Evolutionary conservation across 2,329 filamentous ascomycete genomes (phyloP), one percentile per base, ranked within the genome.

Genomic region (Lecanicillium sp.): DNA sequence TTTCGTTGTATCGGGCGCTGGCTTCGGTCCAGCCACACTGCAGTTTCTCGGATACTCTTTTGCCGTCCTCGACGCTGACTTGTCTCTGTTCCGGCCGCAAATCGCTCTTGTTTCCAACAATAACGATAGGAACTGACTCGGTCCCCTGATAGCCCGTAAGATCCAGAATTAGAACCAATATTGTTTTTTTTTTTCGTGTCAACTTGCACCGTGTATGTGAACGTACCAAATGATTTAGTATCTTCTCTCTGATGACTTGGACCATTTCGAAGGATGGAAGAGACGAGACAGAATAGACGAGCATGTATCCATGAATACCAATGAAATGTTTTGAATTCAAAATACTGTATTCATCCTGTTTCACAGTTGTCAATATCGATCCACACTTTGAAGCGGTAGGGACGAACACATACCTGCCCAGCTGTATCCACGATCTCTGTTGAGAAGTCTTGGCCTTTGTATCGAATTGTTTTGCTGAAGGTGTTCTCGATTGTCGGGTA

Each of bases 401-500:
- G 41, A 50, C 44, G 21, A 15, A 38, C 21, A 56, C 72, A 62
- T 75, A 90, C 86, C 77, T 95, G 90, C 52, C 93, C 93, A 45
- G 93, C 93, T 23, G 93, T 98, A 66, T 98, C 93, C 66, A 98
- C 93, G 61, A 98, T 97, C 72, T 98, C 93, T 11, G 90, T 95
- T 44, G 87, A 83, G 68, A 84, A 98, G 56, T 97, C 93, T 67
- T 96, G 89, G 43, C 87, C 86, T 69, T 93, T 95, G 68, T 87
- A 86, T 60, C 88, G 86, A 66, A 98, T 95, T 57, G 90, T 84
- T 67, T 95, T 95, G 74, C 86, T 94, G 67, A 98, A 98, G 2
- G 91, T 97, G 68, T 97, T 98, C 69, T 98, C 93, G 62, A 98
- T 97, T 33, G 93, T 98, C 29, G 93, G 93, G 67, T 98, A 98